Conservation (phyloP, 306 rosid genomes). For the Adenanthera pavonina region DNA sequence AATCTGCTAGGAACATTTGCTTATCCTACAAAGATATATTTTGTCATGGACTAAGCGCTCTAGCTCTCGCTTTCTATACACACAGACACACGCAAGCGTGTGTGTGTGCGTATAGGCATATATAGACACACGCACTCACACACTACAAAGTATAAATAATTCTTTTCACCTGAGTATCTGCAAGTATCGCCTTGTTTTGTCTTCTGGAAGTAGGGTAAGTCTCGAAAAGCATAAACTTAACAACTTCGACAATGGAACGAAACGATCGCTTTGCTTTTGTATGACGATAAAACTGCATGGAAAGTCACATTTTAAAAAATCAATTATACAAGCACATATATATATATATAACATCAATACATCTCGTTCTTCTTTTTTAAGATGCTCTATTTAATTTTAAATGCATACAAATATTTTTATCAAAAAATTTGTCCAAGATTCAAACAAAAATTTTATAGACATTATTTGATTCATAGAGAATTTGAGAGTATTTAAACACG, state of each 20-base stretch:
- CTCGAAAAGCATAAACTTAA: slow-evolving; percentile 1
- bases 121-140: too few relatives aligned
- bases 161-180: background rate
- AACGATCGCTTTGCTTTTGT: background rate
- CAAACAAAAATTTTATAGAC: too few relatives aligned
- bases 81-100: too few relatives aligned
- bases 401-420: background rate
- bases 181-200: background rate
- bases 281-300: slow-evolving; percentile 27
- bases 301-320: background rate
- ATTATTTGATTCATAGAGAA: too few relatives aligned
- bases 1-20: background rate
- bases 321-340: background rate
- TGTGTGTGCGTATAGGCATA: too few relatives aligned
- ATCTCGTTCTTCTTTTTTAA: background rate
- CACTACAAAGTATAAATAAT: too few relatives aligned
- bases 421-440: too few relatives aligned
- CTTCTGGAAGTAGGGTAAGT: background rate
- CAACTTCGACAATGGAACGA: background rate
- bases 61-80: too few relatives aligned
- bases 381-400: background rate
- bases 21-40: background rate
- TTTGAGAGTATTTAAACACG: too few relatives aligned
- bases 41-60: background rate
- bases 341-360: background rate